phyloP scores from a whole-genome alignment of 1,284 basidiomycete genomes.

The Mixia osmundae region DNA sequence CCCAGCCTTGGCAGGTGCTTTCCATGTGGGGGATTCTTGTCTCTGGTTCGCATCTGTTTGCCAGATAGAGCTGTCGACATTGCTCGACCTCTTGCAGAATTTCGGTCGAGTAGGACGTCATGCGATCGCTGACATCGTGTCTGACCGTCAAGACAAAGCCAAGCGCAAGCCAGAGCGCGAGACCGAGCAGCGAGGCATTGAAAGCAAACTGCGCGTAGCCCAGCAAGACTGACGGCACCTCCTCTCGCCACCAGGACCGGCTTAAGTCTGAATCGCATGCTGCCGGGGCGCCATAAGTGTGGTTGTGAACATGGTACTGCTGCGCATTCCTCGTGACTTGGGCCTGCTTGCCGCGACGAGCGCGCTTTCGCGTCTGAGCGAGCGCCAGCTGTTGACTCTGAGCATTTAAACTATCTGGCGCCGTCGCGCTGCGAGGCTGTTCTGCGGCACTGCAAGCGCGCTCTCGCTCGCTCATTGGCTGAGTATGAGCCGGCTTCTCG shows the following conservation, averaged over 20 bases:
- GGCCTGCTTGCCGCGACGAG: too few relatives aligned
- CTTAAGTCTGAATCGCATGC: too few relatives aligned
- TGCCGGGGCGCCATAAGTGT: too few relatives aligned
- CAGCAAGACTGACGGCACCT: conserved; percentile 4
- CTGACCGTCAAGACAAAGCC: conserved; percentile 74
- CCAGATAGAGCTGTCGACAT: conserved; percentile 51
- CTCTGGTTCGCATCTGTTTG: conserved; percentile 49
- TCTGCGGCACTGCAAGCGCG: too few relatives aligned
- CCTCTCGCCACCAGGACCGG: conserved; percentile 6
- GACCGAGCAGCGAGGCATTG: conserved; percentile 60
- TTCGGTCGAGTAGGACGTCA: conserved; percentile 70
- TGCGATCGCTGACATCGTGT: conserved; percentile 66
- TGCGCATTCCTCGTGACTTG: too few relatives aligned
- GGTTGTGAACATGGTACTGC: too few relatives aligned
- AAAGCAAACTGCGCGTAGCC: conserved; percentile 87
- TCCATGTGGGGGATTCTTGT: conserved; percentile 58
- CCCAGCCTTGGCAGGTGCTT: conserved; percentile 62
- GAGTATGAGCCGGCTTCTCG: too few relatives aligned
- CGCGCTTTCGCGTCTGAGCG: too few relatives aligned
- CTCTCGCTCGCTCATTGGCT: too few relatives aligned
- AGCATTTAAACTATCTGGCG: too few relatives aligned
- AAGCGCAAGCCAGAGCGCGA: conserved; percentile 62
- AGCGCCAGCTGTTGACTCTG: too few relatives aligned
- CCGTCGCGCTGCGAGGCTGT: too few relatives aligned
- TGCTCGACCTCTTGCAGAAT: conserved; percentile 69